Evolutionary conservation across 1,284 basidiomycete genomes (phyloP).

Genomic region (Sphaerobolus stellatus): DNA sequence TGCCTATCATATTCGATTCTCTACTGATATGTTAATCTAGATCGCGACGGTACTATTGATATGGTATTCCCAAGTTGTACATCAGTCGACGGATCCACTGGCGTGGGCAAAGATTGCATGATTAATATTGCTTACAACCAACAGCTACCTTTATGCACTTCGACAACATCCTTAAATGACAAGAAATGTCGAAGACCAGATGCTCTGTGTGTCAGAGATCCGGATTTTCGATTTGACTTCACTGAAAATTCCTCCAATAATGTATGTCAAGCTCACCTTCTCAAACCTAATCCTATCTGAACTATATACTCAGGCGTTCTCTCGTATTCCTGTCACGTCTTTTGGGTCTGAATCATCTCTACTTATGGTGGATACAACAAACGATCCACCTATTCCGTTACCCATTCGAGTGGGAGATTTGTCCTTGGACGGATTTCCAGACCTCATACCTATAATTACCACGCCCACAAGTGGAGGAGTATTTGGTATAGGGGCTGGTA

Average conservation of each 20-base stretch:
- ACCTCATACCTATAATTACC: constrained; percentile 73
- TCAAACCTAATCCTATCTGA: not conserved
- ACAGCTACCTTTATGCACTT: constrained; percentile 81
- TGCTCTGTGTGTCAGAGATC: constrained; percentile 80
- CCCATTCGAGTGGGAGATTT: constrained; percentile 86
- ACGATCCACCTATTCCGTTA: constrained; percentile 67
- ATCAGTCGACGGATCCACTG: constrained; percentile 61
- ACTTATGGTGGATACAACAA: constrained; percentile 66
- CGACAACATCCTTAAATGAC: constrained; percentile 50
- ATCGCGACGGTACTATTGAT: constrained; percentile 95
- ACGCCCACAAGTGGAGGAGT: constrained; percentile 34
- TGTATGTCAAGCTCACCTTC: constrained; percentile 42
- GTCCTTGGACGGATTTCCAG: constrained; percentile 95
- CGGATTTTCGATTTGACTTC: constrained; percentile 78
- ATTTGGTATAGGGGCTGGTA: constrained; percentile 24
- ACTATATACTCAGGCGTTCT: constrained; percentile 51
- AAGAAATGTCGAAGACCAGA: constrained; percentile 74
- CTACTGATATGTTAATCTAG: constrained; percentile 39
- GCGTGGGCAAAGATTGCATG: constrained; percentile 72
- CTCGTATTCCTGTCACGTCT: constrained; percentile 63
- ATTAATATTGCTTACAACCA: constrained; percentile 95
- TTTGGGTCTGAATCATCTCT: constrained; percentile 57
- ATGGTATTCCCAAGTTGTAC: constrained; percentile 89
- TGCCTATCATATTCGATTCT: not conserved
- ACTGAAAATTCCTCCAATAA: constrained; percentile 50